Percentiles rank a stretch among this genome's conserved stretches.
Evolutionary conservation across 2,329 filamentous ascomycete genomes (phyloP).

Genomic region (Stenocarpella maydis): DNA sequence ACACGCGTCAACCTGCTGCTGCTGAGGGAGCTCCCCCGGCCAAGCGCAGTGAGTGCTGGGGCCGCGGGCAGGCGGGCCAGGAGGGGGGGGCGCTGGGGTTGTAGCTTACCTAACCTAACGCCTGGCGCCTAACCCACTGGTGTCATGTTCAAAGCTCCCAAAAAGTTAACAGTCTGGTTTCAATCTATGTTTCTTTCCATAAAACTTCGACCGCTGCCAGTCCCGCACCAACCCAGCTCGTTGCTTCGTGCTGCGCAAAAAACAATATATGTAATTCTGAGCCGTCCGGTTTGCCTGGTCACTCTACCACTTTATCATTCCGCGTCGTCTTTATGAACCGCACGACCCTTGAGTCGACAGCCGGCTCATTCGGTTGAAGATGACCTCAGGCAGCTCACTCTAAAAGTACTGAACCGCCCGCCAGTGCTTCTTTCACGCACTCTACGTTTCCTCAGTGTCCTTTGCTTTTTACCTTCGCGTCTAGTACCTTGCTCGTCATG

Average conservation of each 20-base stretch:
- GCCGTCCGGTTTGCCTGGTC: not conserved
- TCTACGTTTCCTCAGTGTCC: not conserved
- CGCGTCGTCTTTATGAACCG: constrained; percentile 6
- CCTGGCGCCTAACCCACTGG: not conserved
- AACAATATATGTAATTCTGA: not conserved
- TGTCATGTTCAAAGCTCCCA: constrained; percentile 5
- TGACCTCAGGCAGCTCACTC: constrained; percentile 8
- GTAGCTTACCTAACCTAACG: constrained; percentile 25
- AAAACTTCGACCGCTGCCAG: constrained; percentile 3
- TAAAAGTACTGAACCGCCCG: not conserved
- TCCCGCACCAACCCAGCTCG: not conserved
- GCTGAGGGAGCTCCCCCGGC: constrained; percentile 16
- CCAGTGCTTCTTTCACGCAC: not conserved
- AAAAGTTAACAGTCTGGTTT: constrained; percentile 6
- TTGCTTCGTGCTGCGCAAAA: not conserved
- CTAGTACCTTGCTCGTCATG: not conserved
- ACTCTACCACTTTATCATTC: not conserved
- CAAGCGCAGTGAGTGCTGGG: constrained; percentile 7
- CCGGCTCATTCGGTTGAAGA: constrained; percentile 26
- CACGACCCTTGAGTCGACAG: constrained; percentile 9
- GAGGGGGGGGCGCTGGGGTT: not conserved
- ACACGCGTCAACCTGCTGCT: constrained; percentile 21
- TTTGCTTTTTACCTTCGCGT: not conserved
- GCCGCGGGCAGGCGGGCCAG: constrained; percentile 4
- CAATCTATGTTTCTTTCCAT: constrained; percentile 5